These are phyloP conservation scores for Exophiala viscosa DNA, from an alignment of 2,329 filamentous ascomycete species.

Conservation along the genomic window DNA sequence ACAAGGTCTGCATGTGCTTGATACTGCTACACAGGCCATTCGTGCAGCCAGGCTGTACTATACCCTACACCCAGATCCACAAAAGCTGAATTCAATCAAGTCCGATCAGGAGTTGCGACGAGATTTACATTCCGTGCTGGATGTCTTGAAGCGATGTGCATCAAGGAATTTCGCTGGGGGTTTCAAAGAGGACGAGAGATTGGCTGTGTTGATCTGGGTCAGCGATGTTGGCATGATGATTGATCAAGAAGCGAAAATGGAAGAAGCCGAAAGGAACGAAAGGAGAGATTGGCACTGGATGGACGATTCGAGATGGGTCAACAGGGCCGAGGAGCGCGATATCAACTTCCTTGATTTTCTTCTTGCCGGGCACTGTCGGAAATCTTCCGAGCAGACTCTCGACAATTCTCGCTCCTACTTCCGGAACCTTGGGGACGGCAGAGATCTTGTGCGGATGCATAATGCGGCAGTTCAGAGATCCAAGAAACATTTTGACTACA, in stretches of 20 bases:
- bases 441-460: constrained; percentile 79
- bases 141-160: constrained; percentile 88
- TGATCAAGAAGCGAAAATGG: constrained; percentile 69
- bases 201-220: constrained; percentile 76
- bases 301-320: constrained; percentile 62
- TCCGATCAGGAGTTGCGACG: constrained; percentile 79
- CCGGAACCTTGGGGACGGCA: constrained; percentile 68
- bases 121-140: constrained; percentile 80
- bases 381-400: constrained; percentile 9
- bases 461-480: constrained; percentile 85
- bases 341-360: constrained; percentile 77
- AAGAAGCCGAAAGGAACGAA: constrained; percentile 68
- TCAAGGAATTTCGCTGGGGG: constrained; percentile 81
- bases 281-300: constrained; percentile 78
- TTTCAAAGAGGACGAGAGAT: constrained; percentile 71
- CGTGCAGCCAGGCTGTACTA: constrained; percentile 95
- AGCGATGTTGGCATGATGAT: constrained; percentile 73
- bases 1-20: constrained; percentile 86
- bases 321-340: constrained; percentile 69
- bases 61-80: constrained; percentile 82
- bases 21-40: constrained; percentile 92
- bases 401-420: constrained; percentile 55
- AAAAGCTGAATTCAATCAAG: constrained; percentile 80
- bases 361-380: constrained; percentile 25
- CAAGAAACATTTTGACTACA: constrained; percentile 79